These are phyloP conservation scores for Trichoderma asperelloides DNA, from an alignment of 495 filamentous ascomycete genomes.

Conservation along the genomic window DNA sequence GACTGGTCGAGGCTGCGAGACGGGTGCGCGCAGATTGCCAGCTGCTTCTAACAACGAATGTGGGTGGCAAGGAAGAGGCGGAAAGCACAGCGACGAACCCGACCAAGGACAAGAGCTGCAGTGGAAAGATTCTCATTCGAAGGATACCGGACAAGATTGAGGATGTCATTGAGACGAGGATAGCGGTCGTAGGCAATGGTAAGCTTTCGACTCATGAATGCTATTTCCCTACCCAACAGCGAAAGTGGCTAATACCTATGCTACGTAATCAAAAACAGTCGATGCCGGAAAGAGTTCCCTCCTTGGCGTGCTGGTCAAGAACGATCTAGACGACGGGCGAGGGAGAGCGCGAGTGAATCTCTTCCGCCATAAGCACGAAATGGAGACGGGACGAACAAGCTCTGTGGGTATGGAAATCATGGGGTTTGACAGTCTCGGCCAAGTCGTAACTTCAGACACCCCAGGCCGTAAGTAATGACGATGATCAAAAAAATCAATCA, in stretches of 20 bases:
- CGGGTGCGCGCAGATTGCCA: slow-evolving; percentile 63
- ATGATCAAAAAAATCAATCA: too few species aligned
- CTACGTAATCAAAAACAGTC: slow-evolving; percentile 37
- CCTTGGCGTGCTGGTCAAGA: slow-evolving; percentile 93
- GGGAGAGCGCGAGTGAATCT: slow-evolving; percentile 93
- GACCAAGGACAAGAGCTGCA: slow-evolving; percentile 60
- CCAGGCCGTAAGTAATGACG: slow-evolving; percentile 58
- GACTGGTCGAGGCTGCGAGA: slow-evolving; percentile 57
- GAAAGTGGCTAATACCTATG: not conserved
- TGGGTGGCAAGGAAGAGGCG: slow-evolving; percentile 69
- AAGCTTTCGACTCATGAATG: slow-evolving; percentile 13
- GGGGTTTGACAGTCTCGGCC: slow-evolving; percentile 87
- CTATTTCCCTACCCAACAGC: not conserved
- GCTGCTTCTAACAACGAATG: slow-evolving; percentile 78
- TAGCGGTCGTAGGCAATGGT: slow-evolving; percentile 94
- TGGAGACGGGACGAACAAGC: slow-evolving; percentile 88
- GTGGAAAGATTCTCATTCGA: slow-evolving; percentile 78
- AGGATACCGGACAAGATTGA: slow-evolving; percentile 64
- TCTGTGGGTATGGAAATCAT: slow-evolving; percentile 99
- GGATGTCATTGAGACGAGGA: slow-evolving; percentile 88
- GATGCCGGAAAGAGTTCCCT: slow-evolving; percentile 97
- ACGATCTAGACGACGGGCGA: slow-evolving; percentile 86
- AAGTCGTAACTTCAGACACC: slow-evolving; percentile 70
- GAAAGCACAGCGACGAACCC: slow-evolving; percentile 33
- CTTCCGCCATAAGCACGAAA: slow-evolving; percentile 95